phyloP scores from a whole-genome alignment of 495 filamentous ascomycete genomes.

The Lentithecium fluviatile region DNA sequence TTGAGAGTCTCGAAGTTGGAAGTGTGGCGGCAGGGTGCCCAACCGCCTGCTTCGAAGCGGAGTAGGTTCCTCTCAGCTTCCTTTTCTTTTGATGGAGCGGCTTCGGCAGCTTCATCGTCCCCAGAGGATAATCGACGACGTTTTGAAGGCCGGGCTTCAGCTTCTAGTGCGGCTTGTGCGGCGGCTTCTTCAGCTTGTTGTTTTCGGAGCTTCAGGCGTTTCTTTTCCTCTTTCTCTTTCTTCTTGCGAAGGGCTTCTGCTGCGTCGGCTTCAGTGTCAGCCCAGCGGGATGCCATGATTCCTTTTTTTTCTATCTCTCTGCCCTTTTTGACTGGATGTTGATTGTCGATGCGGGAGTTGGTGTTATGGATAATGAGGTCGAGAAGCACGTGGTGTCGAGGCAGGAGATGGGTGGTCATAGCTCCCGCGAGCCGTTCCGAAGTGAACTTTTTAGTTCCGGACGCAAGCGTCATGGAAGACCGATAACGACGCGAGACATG shows the following conservation, averaged over 20 bases:
- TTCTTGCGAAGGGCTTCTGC: conserved; percentile 67
- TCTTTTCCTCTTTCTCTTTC: conserved; percentile 87
- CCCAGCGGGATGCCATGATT: conserved; percentile 72
- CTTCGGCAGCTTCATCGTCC: conserved; percentile 8
- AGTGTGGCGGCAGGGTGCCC: conserved; percentile 75
- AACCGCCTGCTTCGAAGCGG: conserved; percentile 66
- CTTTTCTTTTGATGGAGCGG: conserved; percentile 3
- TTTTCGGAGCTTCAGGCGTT: conserved; percentile 79
- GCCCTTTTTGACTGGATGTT: neutral
- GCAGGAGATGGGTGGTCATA: conserved; percentile 29
- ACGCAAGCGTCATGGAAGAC: conserved; percentile 16
- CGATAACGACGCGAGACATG: conserved; percentile 22
- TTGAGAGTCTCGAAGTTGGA: conserved; percentile 91
- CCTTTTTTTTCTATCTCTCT: neutral
- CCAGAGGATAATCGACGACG: conserved; percentile 50
- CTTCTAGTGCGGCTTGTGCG: conserved; percentile 38
- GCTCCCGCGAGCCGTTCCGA: conserved; percentile 24
- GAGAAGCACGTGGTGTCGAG: conserved; percentile 6
- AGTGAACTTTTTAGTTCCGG: neutral
- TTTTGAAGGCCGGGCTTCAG: conserved; percentile 52
- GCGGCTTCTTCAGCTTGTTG: conserved; percentile 67
- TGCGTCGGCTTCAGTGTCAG: conserved; percentile 72
- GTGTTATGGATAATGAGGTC: neutral
- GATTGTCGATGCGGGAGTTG: neutral
- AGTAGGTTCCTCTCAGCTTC: conserved; percentile 53